Conservation (phyloP, 2,329 filamentous ascomycete species). For the Bimuria novae-zelandiae region DNA sequence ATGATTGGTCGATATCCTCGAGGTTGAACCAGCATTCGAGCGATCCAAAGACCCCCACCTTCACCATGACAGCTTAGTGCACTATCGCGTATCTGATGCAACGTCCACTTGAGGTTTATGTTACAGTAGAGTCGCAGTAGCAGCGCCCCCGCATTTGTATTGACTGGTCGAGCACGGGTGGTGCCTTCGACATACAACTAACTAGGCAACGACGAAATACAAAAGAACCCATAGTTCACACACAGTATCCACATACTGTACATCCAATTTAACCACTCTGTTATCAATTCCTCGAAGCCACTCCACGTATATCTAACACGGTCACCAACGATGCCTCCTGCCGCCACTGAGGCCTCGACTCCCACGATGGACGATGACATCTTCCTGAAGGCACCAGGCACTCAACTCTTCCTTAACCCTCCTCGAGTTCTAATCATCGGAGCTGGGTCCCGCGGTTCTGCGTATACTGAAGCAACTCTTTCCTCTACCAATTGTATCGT, state of each 20-base stretch:
- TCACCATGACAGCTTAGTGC: slow-evolving; percentile 5
- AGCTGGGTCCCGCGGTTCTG: slow-evolving; percentile 44
- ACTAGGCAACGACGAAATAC: slow-evolving; percentile 6
- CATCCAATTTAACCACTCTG: too few relatives aligned
- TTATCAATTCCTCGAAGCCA: too few relatives aligned
- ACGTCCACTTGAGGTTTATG: slow-evolving; percentile 20
- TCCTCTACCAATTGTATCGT: slow-evolving; percentile 61
- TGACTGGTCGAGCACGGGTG: background rate
- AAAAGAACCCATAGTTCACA: too few relatives aligned
- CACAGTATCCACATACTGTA: too few relatives aligned
- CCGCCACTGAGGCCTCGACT: background rate
- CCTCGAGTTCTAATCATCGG: slow-evolving; percentile 46
- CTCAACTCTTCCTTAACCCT: slow-evolving; percentile 26
- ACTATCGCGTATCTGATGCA: slow-evolving; percentile 23
- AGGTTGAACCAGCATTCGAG: slow-evolving; percentile 5
- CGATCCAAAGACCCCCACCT: slow-evolving; percentile 22
- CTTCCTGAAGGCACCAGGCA: slow-evolving; percentile 23
- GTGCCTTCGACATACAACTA: background rate
- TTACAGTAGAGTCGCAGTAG: slow-evolving; percentile 15
- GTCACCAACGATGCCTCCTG: background rate
- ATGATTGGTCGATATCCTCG: slow-evolving; percentile 29
- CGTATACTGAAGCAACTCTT: slow-evolving; percentile 37
- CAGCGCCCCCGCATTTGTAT: slow-evolving; percentile 9
- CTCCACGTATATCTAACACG: background rate
- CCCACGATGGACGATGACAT: background rate